Base-by-base conservation (phyloP, 352 stramenopile species). In the Phytophthora multivora region DNA sequence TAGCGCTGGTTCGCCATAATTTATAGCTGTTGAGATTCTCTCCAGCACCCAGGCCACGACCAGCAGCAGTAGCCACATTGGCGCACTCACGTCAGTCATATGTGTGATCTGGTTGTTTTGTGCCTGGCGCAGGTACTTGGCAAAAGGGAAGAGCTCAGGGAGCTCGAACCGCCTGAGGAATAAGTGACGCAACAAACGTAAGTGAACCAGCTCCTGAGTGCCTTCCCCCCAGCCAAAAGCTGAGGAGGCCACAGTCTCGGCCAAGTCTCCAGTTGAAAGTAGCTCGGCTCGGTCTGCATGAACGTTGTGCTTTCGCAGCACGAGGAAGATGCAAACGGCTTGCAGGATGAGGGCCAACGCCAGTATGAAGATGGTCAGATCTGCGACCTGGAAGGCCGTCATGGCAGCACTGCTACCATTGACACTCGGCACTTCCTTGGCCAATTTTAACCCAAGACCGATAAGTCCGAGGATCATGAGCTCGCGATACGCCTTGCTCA, bases 21-120 rank as follows among this genome's bases (percentile, higher is more conserved):
- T 33, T 26, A 73, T 15, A 28, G 66, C 26, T 36, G n/a, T 13
- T 3, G 59, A 56, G 12, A 63, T 47, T 3, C 52, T 53, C n/a
- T 80, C 62, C 48, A 88, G 45, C 1, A 46, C 40, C 71, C 76
- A 88, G 4, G 70, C 73, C 26, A 83, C 59, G 1, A 33, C 41
- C 0, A 88, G 59, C 11, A 88, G 63, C 7, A 88, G 21, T 11
- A 71, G 47, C 78, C 75, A 91, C 59, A 78, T 86, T 15, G 75
- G 73, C 25, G 86, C 68, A 46, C 81, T 36, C 16, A 91, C 79
- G 10, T 91, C 80, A 18, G 86, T 87, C 69, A 91, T 80, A 53
- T 91, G 75, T 13, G 67, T 82, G 64, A 91, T 88, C 66, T 91
- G 78, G 66, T 83, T 89, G 52, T 88, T 79, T 47, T 89, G 82